These are phyloP conservation scores for Pleurozium schreberi DNA, from an alignment of 225 moss, liverwort and hornwort genomes.

Conservation along the genomic window DNA sequence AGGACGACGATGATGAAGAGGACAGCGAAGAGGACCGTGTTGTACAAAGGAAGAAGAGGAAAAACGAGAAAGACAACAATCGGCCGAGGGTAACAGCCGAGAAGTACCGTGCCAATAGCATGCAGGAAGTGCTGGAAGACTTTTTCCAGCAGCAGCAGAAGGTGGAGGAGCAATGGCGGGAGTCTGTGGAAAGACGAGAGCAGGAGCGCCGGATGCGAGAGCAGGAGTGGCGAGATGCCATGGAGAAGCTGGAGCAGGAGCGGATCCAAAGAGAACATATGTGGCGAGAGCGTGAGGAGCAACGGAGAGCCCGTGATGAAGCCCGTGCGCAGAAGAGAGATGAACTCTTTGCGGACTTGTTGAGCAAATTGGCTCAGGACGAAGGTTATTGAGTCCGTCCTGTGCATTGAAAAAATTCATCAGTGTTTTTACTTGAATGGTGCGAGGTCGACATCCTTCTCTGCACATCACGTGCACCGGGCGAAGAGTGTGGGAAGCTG, in stretches of 20 bases:
- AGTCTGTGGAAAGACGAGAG: constrained; percentile 81
- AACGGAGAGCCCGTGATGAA: constrained; percentile 72
- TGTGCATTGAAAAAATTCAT: background rate
- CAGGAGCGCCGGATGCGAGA: constrained; percentile 83
- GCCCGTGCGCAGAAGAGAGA: constrained; percentile 89
- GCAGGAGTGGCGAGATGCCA: constrained; percentile 94
- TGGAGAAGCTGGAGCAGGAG: constrained; percentile 96
- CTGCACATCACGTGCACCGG: background rate
- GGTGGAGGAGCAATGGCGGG: constrained; percentile 90
- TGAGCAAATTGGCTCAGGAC: constrained; percentile 77
- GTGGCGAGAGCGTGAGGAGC: constrained; percentile 92
- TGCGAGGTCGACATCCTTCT: constrained; percentile 1
- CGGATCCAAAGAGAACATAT: constrained; percentile 60
- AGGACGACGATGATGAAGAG: constrained; percentile 90
- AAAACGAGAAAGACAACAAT: constrained; percentile 88
- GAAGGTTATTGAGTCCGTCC: constrained; percentile 43
- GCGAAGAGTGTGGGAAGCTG: background rate
- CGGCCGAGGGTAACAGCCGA: constrained; percentile 90
- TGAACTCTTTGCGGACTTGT: constrained; percentile 68
- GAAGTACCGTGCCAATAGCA: constrained; percentile 95
- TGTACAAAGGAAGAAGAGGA: constrained; percentile 80
- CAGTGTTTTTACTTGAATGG: background rate
- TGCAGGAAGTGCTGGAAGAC: constrained; percentile 98
- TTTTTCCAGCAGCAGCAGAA: constrained; percentile 98
- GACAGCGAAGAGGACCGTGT: constrained; percentile 92